A percentile compares a stretch with the other conserved stretches of the same genome.
These are phyloP conservation scores for Boletus eberwhitei DNA, from an alignment of 768 basidiomycete species.

Conservation along the genomic window DNA sequence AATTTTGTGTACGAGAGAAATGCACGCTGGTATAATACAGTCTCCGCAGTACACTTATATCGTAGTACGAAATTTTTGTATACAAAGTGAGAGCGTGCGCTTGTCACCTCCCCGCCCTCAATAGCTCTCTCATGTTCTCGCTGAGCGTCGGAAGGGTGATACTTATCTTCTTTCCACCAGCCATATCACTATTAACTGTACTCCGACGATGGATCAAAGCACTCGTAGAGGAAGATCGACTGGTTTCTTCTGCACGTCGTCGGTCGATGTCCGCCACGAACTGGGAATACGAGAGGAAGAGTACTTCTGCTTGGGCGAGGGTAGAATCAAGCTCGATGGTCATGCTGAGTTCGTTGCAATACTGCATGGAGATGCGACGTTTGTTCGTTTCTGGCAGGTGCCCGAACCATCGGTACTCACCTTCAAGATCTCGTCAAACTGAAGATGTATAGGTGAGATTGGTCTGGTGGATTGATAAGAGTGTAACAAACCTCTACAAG, in stretches of 20 bases:
- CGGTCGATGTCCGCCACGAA: slow-evolving; percentile 88
- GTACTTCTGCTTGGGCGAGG: slow-evolving; percentile 93
- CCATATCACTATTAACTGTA: slow-evolving; percentile 1
- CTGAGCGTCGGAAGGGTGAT: slow-evolving; percentile 50
- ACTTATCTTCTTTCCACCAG: slow-evolving; percentile 23
- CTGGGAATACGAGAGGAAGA: slow-evolving; percentile 89
- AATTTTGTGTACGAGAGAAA: slow-evolving; percentile 1
- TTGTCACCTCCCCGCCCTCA: slow-evolving; percentile 44
- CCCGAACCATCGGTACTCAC: slow-evolving; percentile 10
- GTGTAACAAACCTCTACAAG: slow-evolving; percentile 74
- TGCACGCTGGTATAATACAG: slow-evolving; percentile 15
- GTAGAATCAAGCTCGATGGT: slow-evolving; percentile 96
- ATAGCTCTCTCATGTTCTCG: slow-evolving; percentile 57
- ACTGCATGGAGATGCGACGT: slow-evolving; percentile 40
- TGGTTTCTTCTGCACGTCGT: slow-evolving; percentile 56
- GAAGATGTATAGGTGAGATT: slow-evolving; percentile 4
- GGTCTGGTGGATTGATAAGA: background rate
- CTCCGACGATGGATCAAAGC: slow-evolving; percentile 36
- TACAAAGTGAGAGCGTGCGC: background rate
- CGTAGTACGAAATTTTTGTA: background rate
- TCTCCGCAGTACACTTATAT: slow-evolving; percentile 2
- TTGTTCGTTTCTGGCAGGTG: background rate
- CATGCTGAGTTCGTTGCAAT: slow-evolving; percentile 93
- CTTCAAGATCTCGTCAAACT: slow-evolving; percentile 59
- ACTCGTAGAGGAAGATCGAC: slow-evolving; percentile 14